Base-by-base conservation (phyloP, 352 stramenopile genomes). In the Globisporangium apiculatum region DNA sequence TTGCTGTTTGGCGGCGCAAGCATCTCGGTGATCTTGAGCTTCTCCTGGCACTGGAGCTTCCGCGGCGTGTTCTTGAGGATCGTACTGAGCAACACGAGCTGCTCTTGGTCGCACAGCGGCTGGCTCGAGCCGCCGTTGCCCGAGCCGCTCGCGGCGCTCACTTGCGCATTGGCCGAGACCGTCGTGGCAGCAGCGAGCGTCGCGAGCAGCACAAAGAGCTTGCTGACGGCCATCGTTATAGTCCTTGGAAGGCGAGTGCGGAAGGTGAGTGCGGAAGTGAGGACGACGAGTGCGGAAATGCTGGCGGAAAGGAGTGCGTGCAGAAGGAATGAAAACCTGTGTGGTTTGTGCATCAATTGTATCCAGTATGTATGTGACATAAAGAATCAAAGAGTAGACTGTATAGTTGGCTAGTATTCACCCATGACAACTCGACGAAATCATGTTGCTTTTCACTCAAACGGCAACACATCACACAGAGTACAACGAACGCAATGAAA, bases 1-100 rank as follows among this genome's bases (percentile, higher is more conserved):
- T 85, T 51, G 1, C 48, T 55, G 4, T 61, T 69, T 15, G 52
- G 51, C 51, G 58, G 58, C n/a, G 53, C 72, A 45, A 86, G 51
- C 60, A 88, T 71, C 56, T 88, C 71, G 55, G 69, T 73, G 15
- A 79, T 73, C 4, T 70, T 68, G 31, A 87, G 63, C 40, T 57
- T 50, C 55, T 48, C 51, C 65, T 91, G 60, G 59, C 80, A 91
- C 57, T 79, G 65, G 47, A 58, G 48, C 56, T 83, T 81, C 55
- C 75, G 78, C 65, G 71, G 41, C 64, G 86, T 87, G 37, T 60
- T 83, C 14, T 61, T 74, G 36, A 86, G 55, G 12, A 68, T 64
- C 3, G 53, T n/a, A 46, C 69, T 18, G 41, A 66, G 67, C 8
- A 60, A 67, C 59, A 84, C 53, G 59, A 86, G 57, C 58, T 86